A percentile compares a stretch with the other conserved stretches of the same genome.
phyloP scores from a whole-genome alignment of 2,329 filamentous ascomycete species.

The Hypoxylon sp. region DNA sequence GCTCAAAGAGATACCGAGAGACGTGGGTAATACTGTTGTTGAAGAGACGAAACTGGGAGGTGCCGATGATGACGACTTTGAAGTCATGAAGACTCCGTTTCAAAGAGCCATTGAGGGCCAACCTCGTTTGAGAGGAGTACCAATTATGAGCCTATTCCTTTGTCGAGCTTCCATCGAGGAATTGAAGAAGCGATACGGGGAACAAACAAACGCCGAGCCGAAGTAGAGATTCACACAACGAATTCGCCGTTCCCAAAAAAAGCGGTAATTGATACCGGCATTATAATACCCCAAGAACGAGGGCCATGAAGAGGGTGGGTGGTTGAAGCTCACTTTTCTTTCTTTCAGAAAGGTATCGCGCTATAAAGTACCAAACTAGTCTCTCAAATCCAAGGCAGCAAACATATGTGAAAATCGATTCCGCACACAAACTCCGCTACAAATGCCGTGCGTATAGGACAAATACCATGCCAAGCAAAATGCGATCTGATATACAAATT shows the following conservation, averaged over 20 bases:
- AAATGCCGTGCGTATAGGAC: constrained; percentile 32
- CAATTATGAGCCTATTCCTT: constrained; percentile 73
- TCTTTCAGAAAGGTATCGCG: constrained; percentile 2
- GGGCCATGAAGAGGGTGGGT: neutral
- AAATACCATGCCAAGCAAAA: constrained; percentile 34
- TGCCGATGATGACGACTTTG: constrained; percentile 65
- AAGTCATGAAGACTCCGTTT: constrained; percentile 70
- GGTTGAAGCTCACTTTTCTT: neutral
- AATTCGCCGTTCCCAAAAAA: neutral
- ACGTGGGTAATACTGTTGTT: constrained; percentile 56
- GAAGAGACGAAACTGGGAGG: constrained; percentile 61
- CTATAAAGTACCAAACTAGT: constrained; percentile 22
- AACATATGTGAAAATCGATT: constrained; percentile 29
- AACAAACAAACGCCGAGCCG: constrained; percentile 61
- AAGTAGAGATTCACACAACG: constrained; percentile 8
- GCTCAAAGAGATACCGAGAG: constrained; percentile 49
- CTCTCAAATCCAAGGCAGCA: constrained; percentile 7
- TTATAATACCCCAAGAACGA: constrained; percentile 16
- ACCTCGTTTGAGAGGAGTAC: constrained; percentile 62
- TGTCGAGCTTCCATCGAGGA: constrained; percentile 68
- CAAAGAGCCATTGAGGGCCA: constrained; percentile 66
- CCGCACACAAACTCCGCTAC: constrained; percentile 26
- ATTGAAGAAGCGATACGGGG: constrained; percentile 64
- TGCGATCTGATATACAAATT: constrained; percentile 39
- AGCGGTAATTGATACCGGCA: neutral